Percentiles rank a stretch among this genome's conserved stretches.
phyloP scores from a whole-genome alignment of 768 basidiomycete genomes.

The Leccinum obscurum region DNA sequence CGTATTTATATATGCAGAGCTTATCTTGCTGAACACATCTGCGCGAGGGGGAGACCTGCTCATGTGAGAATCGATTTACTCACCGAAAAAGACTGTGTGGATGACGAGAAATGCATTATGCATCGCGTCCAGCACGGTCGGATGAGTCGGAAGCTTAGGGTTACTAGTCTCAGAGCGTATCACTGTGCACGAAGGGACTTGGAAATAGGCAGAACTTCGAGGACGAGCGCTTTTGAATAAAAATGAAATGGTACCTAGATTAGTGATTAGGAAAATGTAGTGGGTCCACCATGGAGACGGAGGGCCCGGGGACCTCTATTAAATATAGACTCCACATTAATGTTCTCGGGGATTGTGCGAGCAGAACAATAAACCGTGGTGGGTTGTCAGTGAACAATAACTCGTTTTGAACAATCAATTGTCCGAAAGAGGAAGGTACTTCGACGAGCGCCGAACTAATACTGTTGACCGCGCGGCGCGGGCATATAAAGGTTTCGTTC shows the following conservation, averaged over 20 bases:
- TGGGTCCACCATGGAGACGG: conserved; percentile 26
- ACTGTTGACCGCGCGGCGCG: neutral
- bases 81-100: conserved; percentile 60
- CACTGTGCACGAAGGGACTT: neutral
- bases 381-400: conserved; percentile 15
- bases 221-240: neutral
- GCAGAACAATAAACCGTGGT: conserved; percentile 24
- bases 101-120: conserved; percentile 55
- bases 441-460: neutral
- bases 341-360: conserved; percentile 1
- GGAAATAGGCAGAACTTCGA: neutral
- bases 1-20: conserved; percentile 19
- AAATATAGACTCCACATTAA: conserved; percentile 12
- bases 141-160: conserved; percentile 8
- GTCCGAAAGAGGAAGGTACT: conserved; percentile 28
- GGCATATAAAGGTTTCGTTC: neutral
- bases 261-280: conserved; percentile 5
- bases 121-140: conserved; percentile 30
- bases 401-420: conserved; percentile 8
- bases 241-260: conserved; percentile 6
- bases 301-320: conserved; percentile 8
- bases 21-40: conserved; percentile 37
- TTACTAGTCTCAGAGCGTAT: conserved; percentile 15
- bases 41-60: conserved; percentile 39
- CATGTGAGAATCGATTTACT: conserved; percentile 48